Conservation (phyloP, 1,284 basidiomycete species). For the Apiotrichum montevideense region DNA sequence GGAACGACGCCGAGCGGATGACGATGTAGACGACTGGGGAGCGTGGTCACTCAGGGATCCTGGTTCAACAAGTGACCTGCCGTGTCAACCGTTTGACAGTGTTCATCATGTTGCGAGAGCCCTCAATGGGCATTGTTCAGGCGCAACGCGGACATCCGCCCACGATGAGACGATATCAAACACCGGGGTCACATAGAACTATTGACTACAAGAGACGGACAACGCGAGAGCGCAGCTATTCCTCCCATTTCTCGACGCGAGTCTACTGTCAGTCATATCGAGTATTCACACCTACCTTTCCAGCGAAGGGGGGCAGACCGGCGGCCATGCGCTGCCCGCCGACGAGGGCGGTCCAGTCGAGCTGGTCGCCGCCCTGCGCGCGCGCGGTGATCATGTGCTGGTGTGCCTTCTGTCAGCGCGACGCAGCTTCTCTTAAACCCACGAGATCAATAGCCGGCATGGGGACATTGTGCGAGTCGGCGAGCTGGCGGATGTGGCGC, state of each 20-base stretch:
- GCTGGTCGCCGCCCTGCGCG: slow-evolving; percentile 49
- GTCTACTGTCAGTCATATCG: slow-evolving; percentile 1
- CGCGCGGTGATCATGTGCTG: slow-evolving; percentile 72
- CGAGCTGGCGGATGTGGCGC: slow-evolving; percentile 50
- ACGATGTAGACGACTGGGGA: too few species aligned
- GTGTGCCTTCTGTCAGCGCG: slow-evolving; percentile 44
- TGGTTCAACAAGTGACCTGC: too few species aligned
- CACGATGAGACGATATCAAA: too few species aligned
- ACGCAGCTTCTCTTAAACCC: not conserved
- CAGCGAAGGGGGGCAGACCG: slow-evolving; percentile 45
- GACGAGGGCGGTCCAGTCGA: slow-evolving; percentile 48
- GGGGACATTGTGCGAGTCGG: slow-evolving; percentile 61
- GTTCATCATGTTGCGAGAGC: too few species aligned
- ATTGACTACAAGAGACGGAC: too few species aligned
- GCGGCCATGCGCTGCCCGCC: slow-evolving; percentile 45
- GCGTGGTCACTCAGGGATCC: too few species aligned
- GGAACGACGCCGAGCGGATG: too few species aligned
- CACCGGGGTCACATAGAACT: too few species aligned
- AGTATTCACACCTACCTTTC: slow-evolving; percentile 26
- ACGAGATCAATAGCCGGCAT: slow-evolving; percentile 74
- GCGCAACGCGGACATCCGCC: too few species aligned
- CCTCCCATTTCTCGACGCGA: slow-evolving; percentile 12
- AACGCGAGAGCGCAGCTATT: not conserved
- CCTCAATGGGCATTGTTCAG: too few species aligned
- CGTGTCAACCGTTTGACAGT: too few species aligned